Evolutionary conservation across 2,329 filamentous ascomycete species (phyloP), one percentile per base, ranked within the genome.

Genomic region (Fusarium azukiicola): DNA sequence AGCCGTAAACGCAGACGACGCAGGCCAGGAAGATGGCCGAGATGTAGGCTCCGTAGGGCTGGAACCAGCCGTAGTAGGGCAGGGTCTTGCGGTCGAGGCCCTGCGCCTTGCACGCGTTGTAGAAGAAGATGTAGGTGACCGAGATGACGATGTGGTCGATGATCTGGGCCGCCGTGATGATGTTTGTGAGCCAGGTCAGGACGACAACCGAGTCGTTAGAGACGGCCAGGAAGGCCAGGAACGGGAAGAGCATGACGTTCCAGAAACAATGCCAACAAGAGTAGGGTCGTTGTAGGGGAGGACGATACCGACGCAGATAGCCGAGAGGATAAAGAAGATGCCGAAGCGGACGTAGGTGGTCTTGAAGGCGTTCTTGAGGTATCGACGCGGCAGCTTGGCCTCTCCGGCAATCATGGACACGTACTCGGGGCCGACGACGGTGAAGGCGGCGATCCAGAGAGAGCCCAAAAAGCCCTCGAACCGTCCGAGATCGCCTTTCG

Each of bases 351-450:
- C 46, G 6, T 73, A 58, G 8, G 42, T 58, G 14, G 47, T 50
- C 71, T 74, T 64, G 42, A 69, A 69, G 17, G 71, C 71, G 40
- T 64, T 69, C 64, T 74, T 58, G 17, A 73, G 54, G n/a, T 69
- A 69, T 32, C 67, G 23, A 21, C 64, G 47, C 6, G 36, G 71
- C n/a, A 73, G 23, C 54, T 69, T 69, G 23, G 73, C 42, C 23
- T 66, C 71, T n/a, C 56, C 54, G 1, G 49, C 47, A 16, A 74
- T 64, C 49, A 74, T 69, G 6, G 74, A 75, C 32, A 74, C 42
- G 36, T 70, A 58, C 17, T 70, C 56, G 14, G 71, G 64, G 3
- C 64, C 64, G 8, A 74, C 50, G 12, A 40, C 61, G 13, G 73
- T 74, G 12, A 70, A 70, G 6, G 64, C 69, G 1, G 66, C 71